A percentile compares a stretch with the other conserved stretches of the same genome.
phyloP scores from a whole-genome alignment of 148 eudicot genomes.

The Agrostemma githago region DNA sequence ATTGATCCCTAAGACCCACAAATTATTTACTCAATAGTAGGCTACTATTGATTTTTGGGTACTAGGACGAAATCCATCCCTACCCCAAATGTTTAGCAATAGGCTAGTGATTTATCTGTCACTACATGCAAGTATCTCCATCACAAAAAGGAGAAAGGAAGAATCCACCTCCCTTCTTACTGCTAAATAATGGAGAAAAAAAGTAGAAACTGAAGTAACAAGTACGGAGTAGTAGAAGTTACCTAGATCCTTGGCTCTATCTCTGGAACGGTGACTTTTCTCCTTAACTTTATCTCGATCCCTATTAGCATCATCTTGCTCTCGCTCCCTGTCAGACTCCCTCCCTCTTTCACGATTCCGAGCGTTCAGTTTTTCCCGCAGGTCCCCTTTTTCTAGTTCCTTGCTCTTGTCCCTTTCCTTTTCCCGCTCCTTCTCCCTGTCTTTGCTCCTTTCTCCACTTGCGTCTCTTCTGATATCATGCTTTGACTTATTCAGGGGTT shows the following conservation, averaged over 20 bases:
- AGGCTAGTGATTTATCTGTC: background rate
- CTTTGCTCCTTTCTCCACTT: conserved; percentile 56
- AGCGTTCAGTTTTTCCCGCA: conserved; percentile 42
- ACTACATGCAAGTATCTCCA: background rate
- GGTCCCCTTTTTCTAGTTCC: conserved; percentile 35
- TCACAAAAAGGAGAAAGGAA: background rate
- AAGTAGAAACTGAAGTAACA: background rate
- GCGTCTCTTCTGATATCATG: conserved; percentile 47
- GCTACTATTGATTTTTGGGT: background rate
- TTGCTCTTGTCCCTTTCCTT: conserved; percentile 26
- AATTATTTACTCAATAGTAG: background rate
- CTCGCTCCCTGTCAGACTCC: conserved; percentile 80
- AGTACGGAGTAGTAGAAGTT: conserved; percentile 14
- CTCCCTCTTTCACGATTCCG: conserved; percentile 72
- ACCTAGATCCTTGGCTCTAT: conserved; percentile 68
- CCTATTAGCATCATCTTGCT: conserved; percentile 61
- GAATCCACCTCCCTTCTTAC: background rate
- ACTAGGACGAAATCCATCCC: background rate
- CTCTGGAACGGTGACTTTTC: conserved; percentile 60
- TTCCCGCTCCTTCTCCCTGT: conserved; percentile 48
- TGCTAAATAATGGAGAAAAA: too few relatives aligned
- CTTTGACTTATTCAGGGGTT: conserved; percentile 34
- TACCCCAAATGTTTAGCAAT: background rate
- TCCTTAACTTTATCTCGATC: conserved; percentile 64
- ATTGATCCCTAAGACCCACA: background rate